Base-by-base conservation (phyloP, 2,329 filamentous ascomycete genomes). In the Orbilia javanica region DNA sequence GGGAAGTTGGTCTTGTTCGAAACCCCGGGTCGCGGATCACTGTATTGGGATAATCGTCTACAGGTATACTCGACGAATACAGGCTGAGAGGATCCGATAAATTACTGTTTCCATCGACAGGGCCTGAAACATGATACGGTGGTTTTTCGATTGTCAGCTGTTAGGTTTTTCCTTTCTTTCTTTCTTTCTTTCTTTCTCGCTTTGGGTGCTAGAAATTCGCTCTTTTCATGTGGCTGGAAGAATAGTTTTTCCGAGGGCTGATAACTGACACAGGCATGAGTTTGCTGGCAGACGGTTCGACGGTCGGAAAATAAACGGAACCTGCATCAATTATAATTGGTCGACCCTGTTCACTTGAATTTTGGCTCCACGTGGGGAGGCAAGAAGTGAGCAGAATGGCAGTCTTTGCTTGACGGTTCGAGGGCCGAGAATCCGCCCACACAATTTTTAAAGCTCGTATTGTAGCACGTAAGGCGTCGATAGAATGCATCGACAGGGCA, bases 221-320 rank as follows among this genome's bases (percentile, higher is more conserved):
- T 66, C 69, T 65, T 63, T 73, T 73, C 69, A 57, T 73, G 69
- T 70, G 64, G 71, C 64, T 69, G 72, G 72, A 77, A 77, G 57
- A 77, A 77, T 77, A 77, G 72, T 77, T 77, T 77, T 77, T 77
- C 72, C 72, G 72, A 77, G 69, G 57, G 72, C 72, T 70, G 44
- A 66, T 60, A 46, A 50, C 48, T 57, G 55, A 69, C 50, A 69
- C 72, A 64, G 22, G 72, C 72, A 69, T 65, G 27, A 39, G 6
- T 60, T 53, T 42, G 46, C 64, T 67, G 64, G 50, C 34, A 29
- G 63, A 70, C 46, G 64, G 57, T 50, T 39, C 29, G 48, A 63
- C 53, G 25, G 48, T 73, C 69, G 69, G 57, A 75, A 70, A 77
- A 77, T 77, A 77, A 77, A 70, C 72, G 72, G 72, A 77, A 70